Conservation (phyloP, 305 asterid genomes). For the Withania somnifera region DNA sequence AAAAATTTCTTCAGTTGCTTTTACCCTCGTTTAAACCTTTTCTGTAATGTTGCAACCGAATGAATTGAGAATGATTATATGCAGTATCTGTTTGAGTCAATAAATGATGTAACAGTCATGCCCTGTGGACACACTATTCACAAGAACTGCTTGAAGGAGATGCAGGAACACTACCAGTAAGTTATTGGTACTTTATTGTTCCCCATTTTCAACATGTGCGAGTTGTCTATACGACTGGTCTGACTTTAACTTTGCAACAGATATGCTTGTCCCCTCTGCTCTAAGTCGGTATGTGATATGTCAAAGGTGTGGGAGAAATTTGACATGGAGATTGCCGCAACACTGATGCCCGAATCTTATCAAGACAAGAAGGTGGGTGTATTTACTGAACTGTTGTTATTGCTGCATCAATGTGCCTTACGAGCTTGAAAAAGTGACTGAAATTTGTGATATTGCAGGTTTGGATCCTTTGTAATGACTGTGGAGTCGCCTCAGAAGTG, state of each 20-base stretch:
- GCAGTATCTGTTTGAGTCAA: slow-evolving; percentile 76
- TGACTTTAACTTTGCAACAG: slow-evolving; percentile 16
- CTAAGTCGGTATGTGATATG: slow-evolving; percentile 81
- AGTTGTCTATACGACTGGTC: neutral
- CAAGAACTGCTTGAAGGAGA: slow-evolving; percentile 63
- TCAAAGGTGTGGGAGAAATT: slow-evolving; percentile 84
- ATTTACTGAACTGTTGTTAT: neutral
- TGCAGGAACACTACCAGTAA: slow-evolving; percentile 71
- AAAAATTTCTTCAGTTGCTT: neutral
- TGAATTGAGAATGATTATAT: neutral
- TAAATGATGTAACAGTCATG: slow-evolving; percentile 52
- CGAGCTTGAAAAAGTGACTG: neutral
- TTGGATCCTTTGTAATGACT: slow-evolving; percentile 70
- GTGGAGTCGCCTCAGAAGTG: slow-evolving; percentile 53
- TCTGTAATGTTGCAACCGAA: neutral
- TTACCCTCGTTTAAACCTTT: neutral
- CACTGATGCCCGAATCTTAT: slow-evolving; percentile 61
- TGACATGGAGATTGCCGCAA: slow-evolving; percentile 75
- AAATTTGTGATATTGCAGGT: slow-evolving; percentile 21
- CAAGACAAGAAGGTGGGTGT: slow-evolving; percentile 35
- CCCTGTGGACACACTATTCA: slow-evolving; percentile 90
- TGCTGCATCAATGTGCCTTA: neutral
- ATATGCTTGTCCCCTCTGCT: slow-evolving; percentile 77
- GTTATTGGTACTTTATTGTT: neutral
- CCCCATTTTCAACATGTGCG: neutral